Conservation (phyloP, 148 eudicot genomes). For the Linanthus parryae region DNA sequence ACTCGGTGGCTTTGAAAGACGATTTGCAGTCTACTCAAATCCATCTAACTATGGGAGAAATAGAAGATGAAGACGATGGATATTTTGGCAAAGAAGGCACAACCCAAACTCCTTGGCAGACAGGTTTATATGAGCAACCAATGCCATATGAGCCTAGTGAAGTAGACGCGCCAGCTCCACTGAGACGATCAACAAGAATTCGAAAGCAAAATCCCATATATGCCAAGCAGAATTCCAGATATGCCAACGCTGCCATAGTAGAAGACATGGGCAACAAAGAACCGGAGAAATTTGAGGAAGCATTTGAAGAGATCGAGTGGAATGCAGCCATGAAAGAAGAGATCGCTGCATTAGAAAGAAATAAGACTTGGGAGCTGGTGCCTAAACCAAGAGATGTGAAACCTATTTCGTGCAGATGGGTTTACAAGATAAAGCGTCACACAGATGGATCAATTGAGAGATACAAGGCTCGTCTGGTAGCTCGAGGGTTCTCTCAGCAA, state of each 20-base stretch:
- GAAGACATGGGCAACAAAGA: background rate
- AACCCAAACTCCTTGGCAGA: background rate
- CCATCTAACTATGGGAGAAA: background rate
- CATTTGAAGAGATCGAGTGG: constrained; percentile 2
- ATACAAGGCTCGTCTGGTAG: background rate
- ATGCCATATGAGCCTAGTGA: background rate
- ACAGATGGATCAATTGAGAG: constrained; percentile 1
- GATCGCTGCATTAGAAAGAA: constrained; percentile 6
- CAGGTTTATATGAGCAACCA: background rate
- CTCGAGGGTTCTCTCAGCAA: background rate
- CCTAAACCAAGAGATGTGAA: constrained; percentile 3
- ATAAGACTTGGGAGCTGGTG: constrained; percentile 10
- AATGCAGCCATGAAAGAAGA: constrained; percentile 8
- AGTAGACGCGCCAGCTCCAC: background rate
- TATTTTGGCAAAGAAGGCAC: background rate
- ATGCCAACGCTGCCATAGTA: constrained; percentile 10
- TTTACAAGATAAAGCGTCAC: constrained; percentile 9
- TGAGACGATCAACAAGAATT: background rate
- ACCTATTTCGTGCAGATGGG: constrained; percentile 15
- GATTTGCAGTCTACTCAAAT: background rate
- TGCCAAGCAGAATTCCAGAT: constrained; percentile 13
- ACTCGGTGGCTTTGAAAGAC: constrained; percentile 1
- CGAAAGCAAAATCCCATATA: constrained; percentile 10
- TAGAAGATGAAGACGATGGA: background rate
- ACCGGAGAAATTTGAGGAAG: constrained; percentile 6